These are phyloP conservation scores for Alternaria panax DNA, from an alignment of 2,329 filamentous ascomycete genomes.

Conservation along the genomic window DNA sequence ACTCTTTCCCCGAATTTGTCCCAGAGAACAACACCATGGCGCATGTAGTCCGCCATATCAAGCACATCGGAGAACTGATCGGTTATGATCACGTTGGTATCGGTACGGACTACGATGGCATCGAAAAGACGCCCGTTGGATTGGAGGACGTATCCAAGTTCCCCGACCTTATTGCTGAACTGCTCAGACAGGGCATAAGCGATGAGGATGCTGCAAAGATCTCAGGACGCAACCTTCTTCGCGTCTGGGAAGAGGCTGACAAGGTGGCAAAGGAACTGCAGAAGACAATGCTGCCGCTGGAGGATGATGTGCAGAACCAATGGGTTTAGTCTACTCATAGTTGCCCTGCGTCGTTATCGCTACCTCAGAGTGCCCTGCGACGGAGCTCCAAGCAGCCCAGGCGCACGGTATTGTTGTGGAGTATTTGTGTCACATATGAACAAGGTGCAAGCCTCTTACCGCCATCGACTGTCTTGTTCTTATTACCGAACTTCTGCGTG, in stretches of 20 bases:
- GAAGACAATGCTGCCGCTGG: conserved; percentile 52
- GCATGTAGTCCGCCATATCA: conserved; percentile 81
- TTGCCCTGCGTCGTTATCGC: neutral
- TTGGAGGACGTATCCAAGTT: conserved; percentile 87
- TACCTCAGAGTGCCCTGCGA: neutral
- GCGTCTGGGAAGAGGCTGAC: conserved; percentile 85
- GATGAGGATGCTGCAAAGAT: conserved; percentile 77
- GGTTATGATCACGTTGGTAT: conserved; percentile 89
- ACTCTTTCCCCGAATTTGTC: conserved; percentile 72
- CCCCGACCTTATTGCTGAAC: conserved; percentile 76
- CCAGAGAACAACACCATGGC: conserved; percentile 74
- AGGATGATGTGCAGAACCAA: conserved; percentile 50
- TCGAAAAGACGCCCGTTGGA: conserved; percentile 70
- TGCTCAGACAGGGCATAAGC: conserved; percentile 75
- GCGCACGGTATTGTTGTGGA: no score
- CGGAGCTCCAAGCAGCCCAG: no score
- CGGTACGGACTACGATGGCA: conserved; percentile 90
- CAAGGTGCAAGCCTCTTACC: no score
- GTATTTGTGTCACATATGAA: no score
- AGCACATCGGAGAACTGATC: conserved; percentile 80
- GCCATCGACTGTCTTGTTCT: no score
- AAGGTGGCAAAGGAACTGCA: conserved; percentile 72
- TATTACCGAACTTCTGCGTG: no score
- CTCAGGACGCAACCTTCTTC: conserved; percentile 79
- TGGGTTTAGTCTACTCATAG: conserved; percentile 25